Conservation (phyloP, 108 stramenopile species). For the Pseudonitzschia delicatissima region DNA sequence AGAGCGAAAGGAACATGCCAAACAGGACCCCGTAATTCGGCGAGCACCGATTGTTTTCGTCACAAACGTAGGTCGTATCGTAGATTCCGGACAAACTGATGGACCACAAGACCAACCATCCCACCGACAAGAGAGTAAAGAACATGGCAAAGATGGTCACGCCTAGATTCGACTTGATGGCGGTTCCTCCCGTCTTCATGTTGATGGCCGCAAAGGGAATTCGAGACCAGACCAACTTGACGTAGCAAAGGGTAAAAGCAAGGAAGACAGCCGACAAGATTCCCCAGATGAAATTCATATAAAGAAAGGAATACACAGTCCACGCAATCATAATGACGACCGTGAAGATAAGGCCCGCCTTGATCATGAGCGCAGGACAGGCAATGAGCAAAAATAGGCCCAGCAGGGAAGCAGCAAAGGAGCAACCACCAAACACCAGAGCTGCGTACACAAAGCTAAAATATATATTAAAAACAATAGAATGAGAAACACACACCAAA, state of each 20-base stretch:
- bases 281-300: slow-evolving; percentile 47
- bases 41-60: neutral
- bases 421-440: neutral
- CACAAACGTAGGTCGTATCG: slow-evolving; percentile 42
- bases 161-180: slow-evolving; percentile 69
- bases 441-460: neutral
- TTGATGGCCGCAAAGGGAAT: slow-evolving; percentile 85
- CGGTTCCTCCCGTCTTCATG: slow-evolving; percentile 69
- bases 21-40: slow-evolving; percentile 65
- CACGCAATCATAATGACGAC: slow-evolving; percentile 46
- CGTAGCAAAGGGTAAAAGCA: slow-evolving; percentile 53
- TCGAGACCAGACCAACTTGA: slow-evolving; percentile 38
- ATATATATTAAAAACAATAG: too few relatives aligned
- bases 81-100: slow-evolving; percentile 52
- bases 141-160: slow-evolving; percentile 59
- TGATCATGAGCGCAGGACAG: slow-evolving; percentile 70
- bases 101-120: slow-evolving; percentile 67
- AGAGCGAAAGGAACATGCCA: slow-evolving; percentile 51
- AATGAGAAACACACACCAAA: too few relatives aligned
- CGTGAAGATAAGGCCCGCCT: slow-evolving; percentile 62
- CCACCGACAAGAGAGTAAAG: slow-evolving; percentile 60
- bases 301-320: slow-evolving; percentile 48
- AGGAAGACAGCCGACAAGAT: slow-evolving; percentile 68
- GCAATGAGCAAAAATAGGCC: slow-evolving; percentile 61
- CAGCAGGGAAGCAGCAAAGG: neutral